Conservation (phyloP, 176 grass and related monocot genomes). For the Poa pratensis region DNA sequence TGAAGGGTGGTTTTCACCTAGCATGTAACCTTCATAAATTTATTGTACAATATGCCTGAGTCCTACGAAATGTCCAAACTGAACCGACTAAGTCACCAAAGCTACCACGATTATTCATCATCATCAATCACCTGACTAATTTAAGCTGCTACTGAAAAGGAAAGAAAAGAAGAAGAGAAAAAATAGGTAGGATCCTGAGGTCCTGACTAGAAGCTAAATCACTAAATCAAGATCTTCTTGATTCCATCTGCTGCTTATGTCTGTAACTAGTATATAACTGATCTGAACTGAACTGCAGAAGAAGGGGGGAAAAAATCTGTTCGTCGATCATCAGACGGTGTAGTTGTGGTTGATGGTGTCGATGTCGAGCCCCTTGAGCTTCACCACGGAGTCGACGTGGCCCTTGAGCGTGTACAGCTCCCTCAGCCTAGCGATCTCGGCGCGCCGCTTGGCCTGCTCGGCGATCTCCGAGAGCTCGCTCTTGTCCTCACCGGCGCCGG, state of each 20-base stretch:
- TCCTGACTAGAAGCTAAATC: background rate
- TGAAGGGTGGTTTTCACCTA: too few relatives aligned
- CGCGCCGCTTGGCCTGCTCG: conserved; percentile 77
- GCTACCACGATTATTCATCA: conserved; percentile 25
- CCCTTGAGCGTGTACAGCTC: conserved; percentile 67
- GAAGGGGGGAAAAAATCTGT: too few relatives aligned
- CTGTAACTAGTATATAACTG: background rate
- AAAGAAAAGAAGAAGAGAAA: background rate
- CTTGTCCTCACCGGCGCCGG: conserved; percentile 42
- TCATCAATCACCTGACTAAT: background rate
- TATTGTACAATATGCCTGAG: too few relatives aligned
- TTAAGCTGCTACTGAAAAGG: background rate
- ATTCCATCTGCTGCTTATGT: background rate
- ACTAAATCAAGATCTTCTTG: background rate
- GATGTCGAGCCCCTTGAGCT: conserved; percentile 61
- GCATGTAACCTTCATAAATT: too few relatives aligned
- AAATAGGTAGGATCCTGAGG: background rate
- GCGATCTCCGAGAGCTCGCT: conserved; percentile 80
- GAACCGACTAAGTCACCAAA: background rate
- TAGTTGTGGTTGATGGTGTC: conserved; percentile 57
- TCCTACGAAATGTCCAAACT: background rate
- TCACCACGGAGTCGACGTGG: conserved; percentile 65
- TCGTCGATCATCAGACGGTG: conserved; percentile 43
- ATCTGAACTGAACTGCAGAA: background rate
- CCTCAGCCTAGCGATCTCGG: conserved; percentile 71